Evolutionary conservation across 2,329 filamentous ascomycete species (phyloP).

Genomic region (Nemania serpens): DNA sequence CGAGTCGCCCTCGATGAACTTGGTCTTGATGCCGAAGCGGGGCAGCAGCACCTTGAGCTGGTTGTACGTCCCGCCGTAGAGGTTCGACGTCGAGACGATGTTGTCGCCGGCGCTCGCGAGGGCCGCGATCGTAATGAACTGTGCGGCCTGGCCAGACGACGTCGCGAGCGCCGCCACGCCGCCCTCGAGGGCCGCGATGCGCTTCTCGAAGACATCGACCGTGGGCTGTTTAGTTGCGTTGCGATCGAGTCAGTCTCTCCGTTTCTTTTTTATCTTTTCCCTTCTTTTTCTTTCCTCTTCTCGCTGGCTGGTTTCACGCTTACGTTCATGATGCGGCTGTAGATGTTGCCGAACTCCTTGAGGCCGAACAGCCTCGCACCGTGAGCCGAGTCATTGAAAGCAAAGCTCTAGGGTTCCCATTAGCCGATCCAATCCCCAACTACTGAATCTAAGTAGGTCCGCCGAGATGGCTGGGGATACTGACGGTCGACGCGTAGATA

Average conservation of each 20-base stretch:
- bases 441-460: background rate
- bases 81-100: conserved; percentile 86
- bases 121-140: conserved; percentile 86
- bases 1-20: conserved; percentile 83
- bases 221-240: conserved; percentile 67
- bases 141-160: conserved; percentile 85
- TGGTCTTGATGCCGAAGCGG: conserved; percentile 84
- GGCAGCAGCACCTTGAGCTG: conserved; percentile 92
- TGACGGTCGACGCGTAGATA: conserved; percentile 87
- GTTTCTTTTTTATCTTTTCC: too few relatives aligned
- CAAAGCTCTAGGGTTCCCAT: conserved; percentile 68
- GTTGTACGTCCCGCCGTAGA: conserved; percentile 97
- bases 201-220: conserved; percentile 94
- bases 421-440: conserved; percentile 14
- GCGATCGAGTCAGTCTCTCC: background rate
- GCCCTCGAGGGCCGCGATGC: conserved; percentile 92
- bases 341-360: conserved; percentile 97
- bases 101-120: conserved; percentile 91
- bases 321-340: conserved; percentile 94
- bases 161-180: conserved; percentile 85
- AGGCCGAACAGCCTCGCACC: conserved; percentile 94
- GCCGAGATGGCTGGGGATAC: conserved; percentile 19
- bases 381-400: conserved; percentile 95
- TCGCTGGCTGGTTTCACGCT: background rate
- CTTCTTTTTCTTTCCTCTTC: too few relatives aligned